Evolutionary conservation across 345 rosid genomes (phyloP).

Genomic region (Kernera saxatilis): DNA sequence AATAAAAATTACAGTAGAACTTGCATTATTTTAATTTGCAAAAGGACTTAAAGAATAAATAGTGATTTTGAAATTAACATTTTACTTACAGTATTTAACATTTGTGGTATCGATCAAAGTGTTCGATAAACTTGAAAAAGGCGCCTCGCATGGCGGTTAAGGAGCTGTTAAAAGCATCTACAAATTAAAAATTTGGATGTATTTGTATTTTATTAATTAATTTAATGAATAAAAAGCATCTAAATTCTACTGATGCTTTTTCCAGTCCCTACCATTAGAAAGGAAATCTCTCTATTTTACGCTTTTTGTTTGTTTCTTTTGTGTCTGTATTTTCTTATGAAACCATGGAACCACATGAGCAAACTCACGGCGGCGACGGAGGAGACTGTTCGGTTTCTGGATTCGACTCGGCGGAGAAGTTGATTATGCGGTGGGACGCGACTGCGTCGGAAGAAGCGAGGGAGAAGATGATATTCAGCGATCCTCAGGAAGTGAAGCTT

Average conservation of each 20-base stretch:
- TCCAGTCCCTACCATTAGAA: neutral
- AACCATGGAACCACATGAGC: conserved; percentile 61
- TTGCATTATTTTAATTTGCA: neutral
- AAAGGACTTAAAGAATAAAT: neutral
- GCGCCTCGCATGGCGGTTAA: conserved; percentile 26
- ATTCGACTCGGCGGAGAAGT: conserved; percentile 60
- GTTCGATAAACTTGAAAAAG: conserved; percentile 8
- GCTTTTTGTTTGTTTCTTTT: neutral
- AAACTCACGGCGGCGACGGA: neutral
- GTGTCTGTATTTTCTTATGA: conserved; percentile 10
- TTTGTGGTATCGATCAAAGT: neutral
- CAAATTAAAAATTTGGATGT: neutral
- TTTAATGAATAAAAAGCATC: neutral
- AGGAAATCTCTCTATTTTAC: neutral
- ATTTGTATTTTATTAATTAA: neutral
- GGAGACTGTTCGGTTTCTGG: conserved; percentile 26
- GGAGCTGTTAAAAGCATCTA: conserved; percentile 5
- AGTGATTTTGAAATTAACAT: neutral
- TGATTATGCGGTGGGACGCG: conserved; percentile 90
- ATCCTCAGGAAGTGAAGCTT: conserved; percentile 67
- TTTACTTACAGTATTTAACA: neutral
- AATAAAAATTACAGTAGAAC: neutral
- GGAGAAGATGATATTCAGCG: conserved; percentile 80
- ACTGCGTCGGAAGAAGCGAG: conserved; percentile 80
- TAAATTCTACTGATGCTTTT: conserved; percentile 1